Evolutionary conservation across 2,329 filamentous ascomycete genomes (phyloP).

Genomic region (Aspergillus brasiliensis): DNA sequence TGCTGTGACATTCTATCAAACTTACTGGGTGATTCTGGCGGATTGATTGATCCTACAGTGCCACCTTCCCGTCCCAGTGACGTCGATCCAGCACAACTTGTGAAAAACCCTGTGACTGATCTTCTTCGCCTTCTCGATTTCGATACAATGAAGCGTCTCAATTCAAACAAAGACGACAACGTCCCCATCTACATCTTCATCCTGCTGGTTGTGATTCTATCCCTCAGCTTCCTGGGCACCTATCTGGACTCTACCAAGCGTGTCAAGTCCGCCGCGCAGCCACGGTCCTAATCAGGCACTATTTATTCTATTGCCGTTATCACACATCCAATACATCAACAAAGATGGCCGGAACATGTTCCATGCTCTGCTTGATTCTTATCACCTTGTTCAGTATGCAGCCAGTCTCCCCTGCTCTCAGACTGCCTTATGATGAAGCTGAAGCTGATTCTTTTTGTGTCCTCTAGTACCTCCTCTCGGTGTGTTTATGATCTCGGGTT

Average conservation of each 20-base stretch:
- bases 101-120: background rate
- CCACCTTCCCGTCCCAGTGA: conserved; percentile 18
- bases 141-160: conserved; percentile 25
- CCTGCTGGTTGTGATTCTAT: conserved; percentile 29
- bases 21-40: no score
- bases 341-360: conserved; percentile 37
- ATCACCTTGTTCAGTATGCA: conserved; percentile 50
- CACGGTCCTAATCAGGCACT: background rate
- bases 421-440: no score
- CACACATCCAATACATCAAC: background rate
- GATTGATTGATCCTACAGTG: background rate
- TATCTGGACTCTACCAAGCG: conserved; percentile 20
- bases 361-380: conserved; percentile 48
- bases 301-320: no score
- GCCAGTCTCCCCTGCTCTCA: background rate
- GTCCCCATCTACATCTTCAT: conserved; percentile 30
- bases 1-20: no score
- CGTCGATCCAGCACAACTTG: conserved; percentile 18
- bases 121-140: no score
- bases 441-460: background rate
- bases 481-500: conserved; percentile 66
- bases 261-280: conserved; percentile 9
- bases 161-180: conserved; percentile 28
- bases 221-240: conserved; percentile 29
- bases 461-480: conserved; percentile 65